phyloP scores from a whole-genome alignment of 2,329 filamentous ascomycete genomes.

The Penicillium capsulatum region DNA sequence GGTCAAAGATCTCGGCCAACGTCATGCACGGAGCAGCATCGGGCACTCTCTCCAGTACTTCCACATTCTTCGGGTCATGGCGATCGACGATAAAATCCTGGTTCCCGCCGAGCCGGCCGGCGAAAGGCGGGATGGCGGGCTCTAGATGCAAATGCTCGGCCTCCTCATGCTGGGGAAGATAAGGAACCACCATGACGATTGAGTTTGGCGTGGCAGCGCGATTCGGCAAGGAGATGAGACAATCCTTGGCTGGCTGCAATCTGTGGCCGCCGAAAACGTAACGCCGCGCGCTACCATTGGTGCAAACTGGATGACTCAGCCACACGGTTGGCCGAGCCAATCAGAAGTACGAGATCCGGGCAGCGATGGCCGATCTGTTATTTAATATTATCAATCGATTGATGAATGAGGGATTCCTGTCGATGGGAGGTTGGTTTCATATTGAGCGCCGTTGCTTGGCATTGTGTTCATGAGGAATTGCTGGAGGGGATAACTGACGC shows the following conservation, averaged over 20 bases:
- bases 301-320: not conserved
- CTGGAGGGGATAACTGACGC: no score
- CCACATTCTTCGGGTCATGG: constrained; percentile 27
- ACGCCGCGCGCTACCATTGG: constrained; percentile 6
- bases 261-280: constrained; percentile 7
- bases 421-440: no score
- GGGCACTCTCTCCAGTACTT: constrained; percentile 32
- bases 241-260: constrained; percentile 7
- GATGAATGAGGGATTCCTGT: no score
- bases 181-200: constrained; percentile 13
- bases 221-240: constrained; percentile 11
- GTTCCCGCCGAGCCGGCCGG: constrained; percentile 37
- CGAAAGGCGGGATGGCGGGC: constrained; percentile 26
- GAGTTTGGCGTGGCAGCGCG: constrained; percentile 6
- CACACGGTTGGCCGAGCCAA: no score
- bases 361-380: no score
- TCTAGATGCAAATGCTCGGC: constrained; percentile 13
- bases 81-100: constrained; percentile 34
- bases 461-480: no score
- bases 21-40: constrained; percentile 44
- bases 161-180: constrained; percentile 13
- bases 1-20: constrained; percentile 33
- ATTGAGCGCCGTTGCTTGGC: no score
- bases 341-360: not conserved
- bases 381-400: no score